These are phyloP conservation scores for Flaveria trinervia DNA, from an alignment of 129 eudicot species.

Conservation along the genomic window DNA sequence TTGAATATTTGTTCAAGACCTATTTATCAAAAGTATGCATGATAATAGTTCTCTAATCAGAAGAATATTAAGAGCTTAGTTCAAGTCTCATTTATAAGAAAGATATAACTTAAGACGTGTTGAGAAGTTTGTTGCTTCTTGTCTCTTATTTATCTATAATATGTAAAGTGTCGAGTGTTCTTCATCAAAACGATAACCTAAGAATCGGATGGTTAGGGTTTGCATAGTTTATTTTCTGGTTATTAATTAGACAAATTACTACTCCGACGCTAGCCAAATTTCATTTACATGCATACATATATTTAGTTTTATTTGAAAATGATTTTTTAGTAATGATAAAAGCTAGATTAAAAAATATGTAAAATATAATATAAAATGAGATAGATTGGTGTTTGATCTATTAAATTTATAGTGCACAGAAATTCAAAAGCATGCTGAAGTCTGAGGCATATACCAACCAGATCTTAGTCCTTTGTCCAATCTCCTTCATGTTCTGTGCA, in stretches of 20 bases:
- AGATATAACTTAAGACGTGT: too few relatives aligned
- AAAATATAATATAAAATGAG: background rate
- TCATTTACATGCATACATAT: background rate
- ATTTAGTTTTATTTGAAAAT: background rate
- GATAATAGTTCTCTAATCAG: too few relatives aligned
- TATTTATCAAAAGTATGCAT: too few relatives aligned
- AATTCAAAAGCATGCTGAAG: slow-evolving; percentile 35
- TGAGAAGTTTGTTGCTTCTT: too few relatives aligned
- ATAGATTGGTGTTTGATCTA: slow-evolving; percentile 13
- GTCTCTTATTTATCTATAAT: background rate
- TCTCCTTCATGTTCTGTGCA: slow-evolving; percentile 58
- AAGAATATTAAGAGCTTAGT: too few relatives aligned
- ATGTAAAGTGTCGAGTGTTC: too few relatives aligned
- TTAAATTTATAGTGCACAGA: slow-evolving; percentile 14
- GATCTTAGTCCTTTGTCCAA: slow-evolving; percentile 65
- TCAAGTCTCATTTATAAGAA: too few relatives aligned
- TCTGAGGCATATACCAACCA: slow-evolving; percentile 62
- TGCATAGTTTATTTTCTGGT: too few relatives aligned
- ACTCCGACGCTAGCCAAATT: background rate
- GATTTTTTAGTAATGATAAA: background rate
- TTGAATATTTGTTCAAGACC: too few relatives aligned
- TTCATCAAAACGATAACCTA: background rate
- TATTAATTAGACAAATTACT: background rate
- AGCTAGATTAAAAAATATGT: background rate
- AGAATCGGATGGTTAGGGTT: background rate